phyloP scores from a whole-genome alignment of 139 green algal species.

The Asterochloris erici region DNA sequence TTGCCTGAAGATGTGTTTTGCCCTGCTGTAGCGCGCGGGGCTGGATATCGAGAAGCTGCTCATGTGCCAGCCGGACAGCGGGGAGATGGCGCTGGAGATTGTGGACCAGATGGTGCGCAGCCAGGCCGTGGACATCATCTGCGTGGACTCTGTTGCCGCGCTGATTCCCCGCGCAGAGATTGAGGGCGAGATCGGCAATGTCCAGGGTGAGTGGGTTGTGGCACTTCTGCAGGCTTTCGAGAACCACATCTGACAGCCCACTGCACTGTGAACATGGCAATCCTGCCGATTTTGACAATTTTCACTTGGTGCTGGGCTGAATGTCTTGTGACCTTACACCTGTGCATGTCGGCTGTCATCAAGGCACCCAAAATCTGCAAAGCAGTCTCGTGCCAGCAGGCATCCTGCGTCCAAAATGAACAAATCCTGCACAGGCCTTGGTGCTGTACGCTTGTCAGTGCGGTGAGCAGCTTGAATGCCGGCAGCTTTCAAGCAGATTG shows the following conservation, averaged over 20 bases:
- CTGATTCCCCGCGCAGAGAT: conserved; percentile 88
- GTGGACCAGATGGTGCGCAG: conserved; percentile 76
- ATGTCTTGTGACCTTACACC: too few species aligned
- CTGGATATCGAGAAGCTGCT: conserved; percentile 67
- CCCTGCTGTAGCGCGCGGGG: conserved; percentile 36
- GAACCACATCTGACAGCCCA: neutral
- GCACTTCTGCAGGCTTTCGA: too few species aligned
- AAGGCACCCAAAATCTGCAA: too few species aligned
- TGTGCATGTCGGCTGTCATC: too few species aligned
- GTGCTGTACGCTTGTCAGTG: too few species aligned
- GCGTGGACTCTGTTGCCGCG: conserved; percentile 91
- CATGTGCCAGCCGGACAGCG: conserved; percentile 73
- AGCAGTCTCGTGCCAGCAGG: too few species aligned
- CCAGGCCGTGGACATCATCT: conserved; percentile 77
- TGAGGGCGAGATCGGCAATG: conserved; percentile 84
- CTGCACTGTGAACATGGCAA: neutral
- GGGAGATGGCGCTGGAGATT: conserved; percentile 83
- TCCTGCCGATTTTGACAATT: neutral
- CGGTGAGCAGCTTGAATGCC: too few species aligned
- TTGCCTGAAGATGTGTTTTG: neutral
- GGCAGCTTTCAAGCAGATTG: too few species aligned
- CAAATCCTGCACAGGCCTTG: too few species aligned
- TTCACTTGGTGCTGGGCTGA: too few species aligned
- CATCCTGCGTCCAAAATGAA: too few species aligned
- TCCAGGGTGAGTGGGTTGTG: conserved; percentile 33